Conservation (phyloP, 352 stramenopile genomes). For the Phytophthora tentaculata region DNA sequence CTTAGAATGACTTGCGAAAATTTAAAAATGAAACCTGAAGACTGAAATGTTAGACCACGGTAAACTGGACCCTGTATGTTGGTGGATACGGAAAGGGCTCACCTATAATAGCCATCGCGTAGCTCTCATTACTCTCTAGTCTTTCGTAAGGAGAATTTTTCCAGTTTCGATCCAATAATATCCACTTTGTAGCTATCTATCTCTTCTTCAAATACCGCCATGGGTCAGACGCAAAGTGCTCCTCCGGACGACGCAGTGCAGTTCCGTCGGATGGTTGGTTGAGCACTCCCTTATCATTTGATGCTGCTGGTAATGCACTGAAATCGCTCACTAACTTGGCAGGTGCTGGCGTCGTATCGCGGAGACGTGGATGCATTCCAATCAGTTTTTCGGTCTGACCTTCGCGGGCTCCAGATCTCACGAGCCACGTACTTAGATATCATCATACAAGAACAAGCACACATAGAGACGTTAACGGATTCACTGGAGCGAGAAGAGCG, state of each 20-base stretch:
- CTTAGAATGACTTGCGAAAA: no score
- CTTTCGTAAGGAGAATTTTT: no score
- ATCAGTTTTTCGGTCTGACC: constrained; percentile 44
- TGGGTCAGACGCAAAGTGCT: constrained; percentile 71
- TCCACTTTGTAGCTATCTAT: no score
- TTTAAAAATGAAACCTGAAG: no score
- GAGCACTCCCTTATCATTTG: not conserved
- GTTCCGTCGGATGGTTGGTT: constrained; percentile 63
- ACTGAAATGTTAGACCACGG: no score
- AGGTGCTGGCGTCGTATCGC: constrained; percentile 60
- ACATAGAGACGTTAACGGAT: constrained; percentile 64
- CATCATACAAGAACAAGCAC: constrained; percentile 62
- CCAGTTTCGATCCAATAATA: no score
- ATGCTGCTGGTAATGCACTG: constrained; percentile 1
- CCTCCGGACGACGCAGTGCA: constrained; percentile 52
- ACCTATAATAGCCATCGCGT: no score
- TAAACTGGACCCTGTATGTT: no score
- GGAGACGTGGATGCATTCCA: constrained; percentile 53
- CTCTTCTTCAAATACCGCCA: no score
- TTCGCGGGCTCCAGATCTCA: constrained; percentile 75
- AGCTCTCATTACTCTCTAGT: no score
- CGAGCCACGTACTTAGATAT: constrained; percentile 81
- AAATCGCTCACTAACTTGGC: not conserved
- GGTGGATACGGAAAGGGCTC: no score
- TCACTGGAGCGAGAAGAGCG: constrained; percentile 60